Percentiles rank a stretch among this genome's conserved stretches.
Conservation (phyloP, 2,329 filamentous ascomycete genomes). For the Pseudocercospora fijiensis region DNA sequence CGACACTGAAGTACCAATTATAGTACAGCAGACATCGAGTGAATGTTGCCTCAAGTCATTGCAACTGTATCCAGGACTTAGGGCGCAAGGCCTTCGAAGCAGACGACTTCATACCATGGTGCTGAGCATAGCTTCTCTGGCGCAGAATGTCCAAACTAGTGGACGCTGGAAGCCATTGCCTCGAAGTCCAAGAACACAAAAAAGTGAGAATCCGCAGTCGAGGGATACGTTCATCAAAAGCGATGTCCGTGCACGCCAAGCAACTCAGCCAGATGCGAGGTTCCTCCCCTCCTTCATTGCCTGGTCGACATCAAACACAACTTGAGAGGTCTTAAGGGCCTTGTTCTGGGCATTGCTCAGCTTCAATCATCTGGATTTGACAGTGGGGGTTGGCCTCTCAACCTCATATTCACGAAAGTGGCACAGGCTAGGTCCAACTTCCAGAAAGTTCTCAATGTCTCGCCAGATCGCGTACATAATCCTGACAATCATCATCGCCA, state of each 20-base stretch:
- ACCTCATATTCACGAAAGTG: background rate
- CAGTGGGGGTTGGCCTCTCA: background rate
- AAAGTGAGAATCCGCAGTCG: background rate
- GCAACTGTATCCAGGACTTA: background rate
- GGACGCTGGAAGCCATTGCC: background rate
- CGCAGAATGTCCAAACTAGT: background rate
- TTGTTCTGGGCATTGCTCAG: no score
- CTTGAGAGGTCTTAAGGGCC: background rate
- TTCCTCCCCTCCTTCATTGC: background rate
- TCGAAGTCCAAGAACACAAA: background rate
- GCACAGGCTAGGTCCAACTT: background rate
- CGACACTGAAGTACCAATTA: background rate
- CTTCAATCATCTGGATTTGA: background rate
- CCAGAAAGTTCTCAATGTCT: slow-evolving; percentile 16
- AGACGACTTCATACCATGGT: background rate
- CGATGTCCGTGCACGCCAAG: background rate
- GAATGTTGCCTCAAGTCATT: background rate
- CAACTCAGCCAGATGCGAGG: background rate
- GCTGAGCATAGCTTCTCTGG: background rate
- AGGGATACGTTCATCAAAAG: background rate
- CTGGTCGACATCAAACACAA: background rate
- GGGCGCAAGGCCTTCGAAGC: background rate
- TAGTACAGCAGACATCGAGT: background rate
- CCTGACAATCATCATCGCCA: background rate
- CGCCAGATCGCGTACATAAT: slow-evolving; percentile 3